Percentiles rank a stretch among this genome's conserved stretches.
These are phyloP conservation scores for Talaromyces sp. DNA, from an alignment of 2,329 filamentous ascomycete genomes.

Conservation along the genomic window DNA sequence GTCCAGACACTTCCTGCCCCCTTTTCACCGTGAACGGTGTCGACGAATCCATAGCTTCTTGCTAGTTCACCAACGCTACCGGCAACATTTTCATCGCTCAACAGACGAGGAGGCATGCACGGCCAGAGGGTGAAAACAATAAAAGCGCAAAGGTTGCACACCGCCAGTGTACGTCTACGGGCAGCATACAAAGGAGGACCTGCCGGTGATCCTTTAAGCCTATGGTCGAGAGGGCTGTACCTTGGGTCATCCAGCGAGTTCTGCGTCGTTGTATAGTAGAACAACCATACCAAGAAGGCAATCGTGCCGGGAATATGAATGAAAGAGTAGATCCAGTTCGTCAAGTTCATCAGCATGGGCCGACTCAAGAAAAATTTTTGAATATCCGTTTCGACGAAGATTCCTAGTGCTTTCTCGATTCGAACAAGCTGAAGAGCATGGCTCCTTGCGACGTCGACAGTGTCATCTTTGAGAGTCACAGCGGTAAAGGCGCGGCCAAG, in stretches of 20 bases:
- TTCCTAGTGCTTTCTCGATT: slow-evolving; percentile 60
- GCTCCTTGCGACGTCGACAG: slow-evolving; percentile 63
- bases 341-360: slow-evolving; percentile 60
- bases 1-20: slow-evolving; percentile 68
- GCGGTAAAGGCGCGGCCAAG: slow-evolving; percentile 69
- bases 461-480: slow-evolving; percentile 63
- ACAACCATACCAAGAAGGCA: slow-evolving; percentile 63
- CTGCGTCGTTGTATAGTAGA: slow-evolving; percentile 65
- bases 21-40: slow-evolving; percentile 55
- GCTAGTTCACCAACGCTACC: slow-evolving; percentile 57
- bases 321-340: slow-evolving; percentile 70
- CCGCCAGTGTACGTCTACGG: slow-evolving; percentile 54
- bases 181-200: slow-evolving; percentile 55
- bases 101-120: slow-evolving; percentile 58
- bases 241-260: slow-evolving; percentile 40
- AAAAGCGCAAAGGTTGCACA: slow-evolving; percentile 58
- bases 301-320: slow-evolving; percentile 76
- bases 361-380: slow-evolving; percentile 56
- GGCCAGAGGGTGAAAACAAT: slow-evolving; percentile 58
- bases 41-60: slow-evolving; percentile 57
- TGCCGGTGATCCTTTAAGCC: slow-evolving; percentile 41
- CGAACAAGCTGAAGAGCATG: slow-evolving; percentile 66
- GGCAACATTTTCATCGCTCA: slow-evolving; percentile 52
- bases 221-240: slow-evolving; percentile 25
- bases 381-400: slow-evolving; percentile 63